Evolutionary conservation across 2,329 filamentous ascomycete genomes (phyloP), one percentile per base, ranked within the genome.

Genomic region (Microcyclospora pomicola): DNA sequence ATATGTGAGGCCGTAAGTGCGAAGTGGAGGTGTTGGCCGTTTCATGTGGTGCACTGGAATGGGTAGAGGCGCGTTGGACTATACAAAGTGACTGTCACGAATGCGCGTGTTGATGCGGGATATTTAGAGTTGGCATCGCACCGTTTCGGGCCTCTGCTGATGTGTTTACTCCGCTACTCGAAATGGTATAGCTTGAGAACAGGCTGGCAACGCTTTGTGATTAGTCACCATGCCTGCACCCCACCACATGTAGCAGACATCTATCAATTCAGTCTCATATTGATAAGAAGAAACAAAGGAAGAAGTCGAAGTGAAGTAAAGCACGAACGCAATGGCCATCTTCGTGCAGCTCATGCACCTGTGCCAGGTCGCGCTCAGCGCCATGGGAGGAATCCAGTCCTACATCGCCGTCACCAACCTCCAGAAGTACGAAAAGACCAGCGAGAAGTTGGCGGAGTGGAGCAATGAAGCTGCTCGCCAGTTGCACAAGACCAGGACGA

Each of bases 391-490:
- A 32, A 58, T 58, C 38, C 55, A 64, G 12, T 63, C 63, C 37
- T 63, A 59, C 42, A 49, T 58, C 33, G 59, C 66, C 33, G 63
- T 68, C 46, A 56, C 49, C 29, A 65, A 65, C 40, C 59, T 69
- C 4, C 57, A 54, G 27, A 58, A 59, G 36, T 69, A 68, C 47
- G 65, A 69, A 47, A 53, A 59, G n/a, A 59, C 58, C 16, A 52
- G 54, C 32, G 55, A 68, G 47, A 66, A 63, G 44, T 57, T 62
- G 12, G 65, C 66, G 7, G 58, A 65, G 43, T 61, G 62, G 51
- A 67, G 64, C 2, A 57, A 58, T 24, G 58, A 59, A 30, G 65
- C 63, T 6, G 61, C 53, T 29, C 44, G 53, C 5, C 60, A 69
- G 45, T 51, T 68, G 15, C 51, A 59, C 46, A 60, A 61, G 47